Evolutionary conservation across 2,329 filamentous ascomycete genomes (phyloP), one percentile per base, ranked within the genome.

Genomic region (Penicillium hesseltinei): DNA sequence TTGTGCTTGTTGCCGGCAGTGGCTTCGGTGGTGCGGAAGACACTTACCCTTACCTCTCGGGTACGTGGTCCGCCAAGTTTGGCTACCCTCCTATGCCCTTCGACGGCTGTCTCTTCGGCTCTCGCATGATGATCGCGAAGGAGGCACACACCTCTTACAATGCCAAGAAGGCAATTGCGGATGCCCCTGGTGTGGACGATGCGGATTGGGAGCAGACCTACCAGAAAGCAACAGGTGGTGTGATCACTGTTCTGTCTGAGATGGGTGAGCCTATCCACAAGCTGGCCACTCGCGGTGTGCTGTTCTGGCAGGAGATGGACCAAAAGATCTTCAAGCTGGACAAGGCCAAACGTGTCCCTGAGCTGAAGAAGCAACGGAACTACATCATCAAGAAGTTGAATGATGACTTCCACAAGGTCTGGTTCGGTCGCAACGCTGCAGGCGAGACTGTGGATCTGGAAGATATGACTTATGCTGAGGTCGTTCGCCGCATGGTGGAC

Each of bases 251-350:
- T 48, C 87, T 92, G 63, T 99, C 94, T 1, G 94, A 99, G 78
- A 99, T 99, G 95, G 95, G 94, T 45, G 94, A 99, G 81, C 95
- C 94, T 6, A 99, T 99, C 61, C 94, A 99, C 82, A 99, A 99
- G 81, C 85, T 99, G 58, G 95, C 94, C 17, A 99, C 94, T 48
- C 89, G 95, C 58, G 94, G 94, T 84, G 92, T 99, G 47, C 82
- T 86, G 54, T 96, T 99, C 82, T 99, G 94, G 94, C 88, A 92
- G 49, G 95, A 99, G 79, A 96, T 99, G 92, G 94, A 99, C 71
- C 86, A 95, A 76, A 97, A 96, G 79, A 97, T 99, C 70, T 99
- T 99, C 81, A 89, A 87, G 71, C 81, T 99, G 48, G 92, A 96
- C 77, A 97, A 96, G 81, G 91, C 93, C 71, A 96, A 97, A 82